These are phyloP conservation scores for Xylaria polymorpha DNA, from an alignment of 2,329 filamentous ascomycete genomes.

Conservation along the genomic window DNA sequence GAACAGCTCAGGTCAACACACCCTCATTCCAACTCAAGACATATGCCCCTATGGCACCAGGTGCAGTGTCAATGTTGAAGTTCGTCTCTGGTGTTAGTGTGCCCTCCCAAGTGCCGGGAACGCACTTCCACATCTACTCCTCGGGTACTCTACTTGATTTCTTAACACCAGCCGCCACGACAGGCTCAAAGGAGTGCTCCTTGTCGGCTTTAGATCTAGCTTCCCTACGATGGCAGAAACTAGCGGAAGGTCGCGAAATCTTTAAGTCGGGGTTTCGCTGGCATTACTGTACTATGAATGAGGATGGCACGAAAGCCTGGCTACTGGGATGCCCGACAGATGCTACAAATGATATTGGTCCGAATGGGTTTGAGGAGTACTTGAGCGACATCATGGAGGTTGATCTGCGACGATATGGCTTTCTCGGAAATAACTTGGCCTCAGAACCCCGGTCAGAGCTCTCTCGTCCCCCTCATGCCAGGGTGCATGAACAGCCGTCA, in stretches of 20 bases:
- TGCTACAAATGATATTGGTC: constrained; percentile 71
- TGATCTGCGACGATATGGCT: constrained; percentile 89
- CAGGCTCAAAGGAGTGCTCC: constrained; percentile 87
- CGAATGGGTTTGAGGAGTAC: constrained; percentile 85
- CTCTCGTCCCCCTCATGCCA: constrained; percentile 60
- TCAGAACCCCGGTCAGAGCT: constrained; percentile 64
- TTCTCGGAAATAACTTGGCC: constrained; percentile 81
- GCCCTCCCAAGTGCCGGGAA: constrained; percentile 88
- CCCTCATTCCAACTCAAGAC: constrained; percentile 73
- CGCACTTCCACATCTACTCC: constrained; percentile 95
- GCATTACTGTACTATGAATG: constrained; percentile 98
- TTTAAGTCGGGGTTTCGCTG: constrained; percentile 93
- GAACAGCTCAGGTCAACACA: constrained; percentile 73
- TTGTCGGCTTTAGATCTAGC: constrained; percentile 89
- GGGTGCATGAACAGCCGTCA: constrained; percentile 65
- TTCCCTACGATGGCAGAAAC: constrained; percentile 90
- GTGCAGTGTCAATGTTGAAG: constrained; percentile 87
- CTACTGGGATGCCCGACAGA: constrained; percentile 92
- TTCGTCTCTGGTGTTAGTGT: constrained; percentile 89
- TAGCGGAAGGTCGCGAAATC: constrained; percentile 93
- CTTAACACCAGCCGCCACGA: constrained; percentile 89
- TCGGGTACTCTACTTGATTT: constrained; percentile 94
- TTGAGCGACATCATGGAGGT: constrained; percentile 94
- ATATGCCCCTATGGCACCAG: constrained; percentile 87
- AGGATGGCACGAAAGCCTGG: constrained; percentile 96